A percentile compares a stretch with the other conserved stretches of the same genome.
Conservation (phyloP, 768 basidiomycete species). For the Tylopilus plumbeoviolaceoides region DNA sequence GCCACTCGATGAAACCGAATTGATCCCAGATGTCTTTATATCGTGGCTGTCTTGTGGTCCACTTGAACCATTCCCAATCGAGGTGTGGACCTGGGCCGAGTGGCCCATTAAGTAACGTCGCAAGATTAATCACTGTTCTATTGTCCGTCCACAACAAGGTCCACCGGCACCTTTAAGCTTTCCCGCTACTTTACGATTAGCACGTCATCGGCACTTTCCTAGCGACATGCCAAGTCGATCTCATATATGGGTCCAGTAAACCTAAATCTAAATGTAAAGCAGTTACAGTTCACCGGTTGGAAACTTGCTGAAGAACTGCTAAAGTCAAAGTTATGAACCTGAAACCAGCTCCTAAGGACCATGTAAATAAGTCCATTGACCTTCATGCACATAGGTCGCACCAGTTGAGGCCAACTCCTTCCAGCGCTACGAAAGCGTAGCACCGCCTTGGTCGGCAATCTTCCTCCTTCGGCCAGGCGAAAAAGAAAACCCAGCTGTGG, state of each 20-base stretch:
- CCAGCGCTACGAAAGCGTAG: too few relatives aligned
- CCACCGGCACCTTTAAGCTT: background rate
- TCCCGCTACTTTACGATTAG: background rate
- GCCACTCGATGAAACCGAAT: background rate
- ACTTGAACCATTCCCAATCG: background rate
- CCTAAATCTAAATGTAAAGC: too few relatives aligned
- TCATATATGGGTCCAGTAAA: background rate
- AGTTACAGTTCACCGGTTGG: too few relatives aligned
- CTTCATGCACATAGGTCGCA: too few relatives aligned
- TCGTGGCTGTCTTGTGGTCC: constrained; percentile 12
- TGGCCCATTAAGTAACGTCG: constrained; percentile 17
- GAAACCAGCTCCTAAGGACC: too few relatives aligned
- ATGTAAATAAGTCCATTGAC: too few relatives aligned
- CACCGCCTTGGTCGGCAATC: too few relatives aligned
- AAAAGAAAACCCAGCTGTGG: constrained; percentile 44
- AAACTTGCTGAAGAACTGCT: too few relatives aligned
- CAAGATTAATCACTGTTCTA: background rate
- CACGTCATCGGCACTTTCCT: background rate
- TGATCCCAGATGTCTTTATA: constrained; percentile 15
- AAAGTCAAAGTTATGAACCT: too few relatives aligned
- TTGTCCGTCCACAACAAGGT: constrained; percentile 13
- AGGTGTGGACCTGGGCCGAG: constrained; percentile 20
- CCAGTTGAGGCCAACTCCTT: too few relatives aligned
- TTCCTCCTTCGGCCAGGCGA: constrained; percentile 22
- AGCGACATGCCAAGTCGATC: background rate